These are phyloP conservation scores for Cytospora leucostoma DNA, from an alignment of 2,329 filamentous ascomycete species.

Conservation along the genomic window DNA sequence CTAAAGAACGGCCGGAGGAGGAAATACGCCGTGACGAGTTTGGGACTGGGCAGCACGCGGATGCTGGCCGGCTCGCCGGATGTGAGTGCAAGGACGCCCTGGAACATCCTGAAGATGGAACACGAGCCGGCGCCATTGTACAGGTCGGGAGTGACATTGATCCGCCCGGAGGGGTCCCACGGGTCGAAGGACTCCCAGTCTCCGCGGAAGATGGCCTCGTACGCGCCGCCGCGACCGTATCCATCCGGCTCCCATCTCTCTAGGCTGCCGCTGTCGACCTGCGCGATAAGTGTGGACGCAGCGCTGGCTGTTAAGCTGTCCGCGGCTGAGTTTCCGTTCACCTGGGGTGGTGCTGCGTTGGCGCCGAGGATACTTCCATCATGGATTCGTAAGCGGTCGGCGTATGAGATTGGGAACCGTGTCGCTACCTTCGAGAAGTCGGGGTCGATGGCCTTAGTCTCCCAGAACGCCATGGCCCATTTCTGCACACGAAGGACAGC, in stretches of 20 bases:
- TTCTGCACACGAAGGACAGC: constrained; percentile 63
- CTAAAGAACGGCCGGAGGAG: constrained; percentile 56
- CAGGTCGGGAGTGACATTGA: constrained; percentile 55
- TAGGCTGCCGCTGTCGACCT: constrained; percentile 70
- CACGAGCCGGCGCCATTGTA: constrained; percentile 61
- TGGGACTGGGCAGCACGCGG: constrained; percentile 49
- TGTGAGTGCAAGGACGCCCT: constrained; percentile 57
- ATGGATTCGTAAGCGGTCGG: constrained; percentile 68
- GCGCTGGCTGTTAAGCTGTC: constrained; percentile 34
- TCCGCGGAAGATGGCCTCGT: constrained; percentile 55
- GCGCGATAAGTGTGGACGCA: constrained; percentile 59
- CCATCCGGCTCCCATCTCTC: constrained; percentile 72
- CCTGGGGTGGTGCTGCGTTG: constrained; percentile 34
- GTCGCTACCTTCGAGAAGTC: constrained; percentile 51
- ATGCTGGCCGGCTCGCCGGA: constrained; percentile 52
- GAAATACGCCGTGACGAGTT: constrained; percentile 51
- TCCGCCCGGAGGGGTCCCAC: constrained; percentile 56
- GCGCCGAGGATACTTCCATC: constrained; percentile 45
- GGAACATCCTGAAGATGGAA: constrained; percentile 61
- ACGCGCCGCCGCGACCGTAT: constrained; percentile 61
- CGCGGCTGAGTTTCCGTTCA: constrained; percentile 36
- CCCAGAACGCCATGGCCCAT: constrained; percentile 70
- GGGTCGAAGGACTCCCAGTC: constrained; percentile 59
- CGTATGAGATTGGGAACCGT: constrained; percentile 65
- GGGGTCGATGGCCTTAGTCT: constrained; percentile 51